phyloP scores from a whole-genome alignment of 345 rosid species.

The Pelargonium nanum region DNA sequence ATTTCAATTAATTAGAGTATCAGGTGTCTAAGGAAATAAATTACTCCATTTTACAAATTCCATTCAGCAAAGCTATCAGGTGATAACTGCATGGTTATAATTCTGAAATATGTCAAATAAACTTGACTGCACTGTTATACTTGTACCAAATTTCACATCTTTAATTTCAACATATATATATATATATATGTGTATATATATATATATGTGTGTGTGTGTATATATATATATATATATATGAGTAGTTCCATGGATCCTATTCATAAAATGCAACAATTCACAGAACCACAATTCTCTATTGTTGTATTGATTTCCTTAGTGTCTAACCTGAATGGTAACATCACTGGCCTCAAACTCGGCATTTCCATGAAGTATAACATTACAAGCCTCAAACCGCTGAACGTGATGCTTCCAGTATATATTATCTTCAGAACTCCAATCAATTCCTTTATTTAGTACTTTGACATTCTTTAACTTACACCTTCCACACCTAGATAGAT shows the following conservation, averaged over 20 bases:
- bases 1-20: not conserved
- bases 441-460: conserved; percentile 64
- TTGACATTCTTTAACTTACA: conserved; percentile 67
- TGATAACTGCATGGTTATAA: not conserved
- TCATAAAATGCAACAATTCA: not conserved
- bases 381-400: conserved; percentile 48
- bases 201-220: no score
- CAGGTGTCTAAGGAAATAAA: not conserved
- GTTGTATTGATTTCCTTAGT: not conserved
- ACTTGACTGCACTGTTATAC: not conserved
- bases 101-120: not conserved
- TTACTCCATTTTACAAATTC: not conserved
- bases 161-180: no score
- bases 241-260: not conserved
- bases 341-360: conserved; percentile 82
- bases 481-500: conserved; percentile 65
- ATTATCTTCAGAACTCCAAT: conserved; percentile 62
- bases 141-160: not conserved
- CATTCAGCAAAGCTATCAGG: not conserved
- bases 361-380: conserved; percentile 71
- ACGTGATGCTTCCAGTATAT: conserved; percentile 85
- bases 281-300: not conserved
- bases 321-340: conserved; percentile 58
- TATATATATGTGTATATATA: no score
- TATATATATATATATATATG: no score